Base-by-base conservation (phyloP, 1,284 basidiomycete genomes). In the Amylostereum areolatum region DNA sequence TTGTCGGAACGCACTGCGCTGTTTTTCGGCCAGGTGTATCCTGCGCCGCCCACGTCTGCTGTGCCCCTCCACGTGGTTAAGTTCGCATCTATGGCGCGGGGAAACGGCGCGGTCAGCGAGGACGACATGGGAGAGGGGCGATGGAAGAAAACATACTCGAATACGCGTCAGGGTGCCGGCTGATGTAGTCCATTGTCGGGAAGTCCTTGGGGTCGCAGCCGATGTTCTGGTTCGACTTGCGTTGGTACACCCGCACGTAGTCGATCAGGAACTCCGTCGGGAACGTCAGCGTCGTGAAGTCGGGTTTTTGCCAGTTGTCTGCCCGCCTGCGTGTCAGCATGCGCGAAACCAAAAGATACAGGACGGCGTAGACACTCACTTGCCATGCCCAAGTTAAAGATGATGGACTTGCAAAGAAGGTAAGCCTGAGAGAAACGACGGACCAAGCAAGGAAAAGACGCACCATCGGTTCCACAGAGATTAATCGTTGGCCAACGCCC, bases 191-290 rank as follows among this genome's bases (percentile, higher is more conserved):
- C n/a, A 12, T 43, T 28, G 41, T 43, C 41, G 41, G 41, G 41
- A 43, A 43, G 28, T 25, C 12, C 28, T 24, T 11, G 5, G 41
- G 41, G 41, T 43, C 41, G 25, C 41, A 43, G 41, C 41, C 41
- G 6, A 43, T 28, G 41, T 43, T 43, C n/a, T 43, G n/a, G 27
- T 29, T 28, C 41, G 41, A 43, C 41, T 43, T 43, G 18, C 41
- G 41, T n/a, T 43, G 41, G 28, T 43, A 43, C 25, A 43, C 25
- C 25, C 41, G 41, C 25, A 43, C 41, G n/a, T 43, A 43, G 25
- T 43, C 41, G 28, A 43, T 28, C 8, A 25, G 41, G n/a, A 43
- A 11, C 7, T 18, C 7, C 4, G 41, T 28, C 12, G 41, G 41
- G 41, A 43, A 43, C 8, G 30, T 28, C 41, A 43, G 27, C 6